Evolutionary conservation across 2,329 filamentous ascomycete species (phyloP).

Genomic region (Aspergillus quadricinctus): DNA sequence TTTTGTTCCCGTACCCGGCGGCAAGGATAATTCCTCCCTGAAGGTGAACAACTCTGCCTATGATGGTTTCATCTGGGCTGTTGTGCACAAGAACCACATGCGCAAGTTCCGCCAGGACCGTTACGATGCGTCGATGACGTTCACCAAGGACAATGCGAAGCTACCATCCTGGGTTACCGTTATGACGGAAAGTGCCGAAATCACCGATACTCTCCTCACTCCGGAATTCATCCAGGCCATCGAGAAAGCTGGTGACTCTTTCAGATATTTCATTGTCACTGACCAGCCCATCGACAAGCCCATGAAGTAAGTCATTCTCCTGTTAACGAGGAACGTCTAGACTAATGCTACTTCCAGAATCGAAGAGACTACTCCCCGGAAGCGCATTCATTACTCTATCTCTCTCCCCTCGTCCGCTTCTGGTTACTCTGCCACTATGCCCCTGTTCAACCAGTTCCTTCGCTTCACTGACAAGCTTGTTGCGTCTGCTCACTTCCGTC

Average conservation of each 20-base stretch:
- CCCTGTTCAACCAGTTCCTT: conserved; percentile 76
- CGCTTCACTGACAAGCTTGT: conserved; percentile 81
- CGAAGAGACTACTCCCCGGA: conserved; percentile 77
- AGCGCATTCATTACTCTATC: conserved; percentile 75
- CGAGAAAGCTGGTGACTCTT: conserved; percentile 69
- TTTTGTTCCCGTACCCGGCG: conserved; percentile 63
- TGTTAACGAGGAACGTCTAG: not conserved
- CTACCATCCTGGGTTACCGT: conserved; percentile 85
- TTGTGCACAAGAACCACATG: conserved; percentile 96
- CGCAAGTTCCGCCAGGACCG: conserved; percentile 82
- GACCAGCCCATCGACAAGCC: conserved; percentile 90
- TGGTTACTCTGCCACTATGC: conserved; percentile 62
- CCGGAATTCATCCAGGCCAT: conserved; percentile 80
- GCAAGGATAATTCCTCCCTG: conserved; percentile 56
- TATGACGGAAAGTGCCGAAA: conserved; percentile 95
- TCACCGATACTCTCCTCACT: conserved; percentile 82
- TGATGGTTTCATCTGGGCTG: conserved; percentile 89
- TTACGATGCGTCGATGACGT: conserved; percentile 89
- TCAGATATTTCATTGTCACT: conserved; percentile 83
- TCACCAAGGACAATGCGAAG: conserved; percentile 88
- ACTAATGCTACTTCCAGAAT: conserved; percentile 50
- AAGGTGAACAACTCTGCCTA: conserved; percentile 58
- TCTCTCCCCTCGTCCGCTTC: conserved; percentile 61
- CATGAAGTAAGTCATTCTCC: conserved; percentile 59
- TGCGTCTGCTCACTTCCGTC: conserved; percentile 74